Evolutionary conservation across 805 yeast species (phyloP), one percentile per base, ranked within the genome.

Genomic region (Zygosaccharomyces siamensis): DNA sequence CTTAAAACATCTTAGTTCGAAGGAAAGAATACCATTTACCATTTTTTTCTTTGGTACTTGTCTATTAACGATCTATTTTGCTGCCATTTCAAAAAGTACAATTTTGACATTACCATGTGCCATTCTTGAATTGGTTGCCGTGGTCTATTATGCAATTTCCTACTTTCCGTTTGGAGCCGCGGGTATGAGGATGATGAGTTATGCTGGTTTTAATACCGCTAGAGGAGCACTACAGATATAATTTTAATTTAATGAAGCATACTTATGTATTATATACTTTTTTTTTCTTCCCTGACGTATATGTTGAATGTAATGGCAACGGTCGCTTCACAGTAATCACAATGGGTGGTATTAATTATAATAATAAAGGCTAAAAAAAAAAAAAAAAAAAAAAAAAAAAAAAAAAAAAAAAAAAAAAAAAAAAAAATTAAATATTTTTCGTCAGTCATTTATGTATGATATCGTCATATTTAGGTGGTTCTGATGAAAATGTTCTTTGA

Each of bases 111-210:
- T 93, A 8, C 62, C 89, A 10, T 81, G 89, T 28, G 85, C 93
- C 38, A 67, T 85, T 2, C 67, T 86, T 8, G 97, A 93, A 66
- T 72, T 90, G 7, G 67, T 93, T 48, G 92, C 97, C 1, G 89
- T 93, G n/a, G 60, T 89, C 4, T 90, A 90, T 74, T 93, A 93
- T 66, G 83, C 93, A 0, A 75, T 92, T 37, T 86, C 96, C 60
- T 93, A 93, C 67, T 92, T 93, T 76, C 99, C 99, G 11, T 86
- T 90, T 71, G 99, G 99, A 10, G 86, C 92, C 1, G 84, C 86
- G 52, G 85, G 95, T 2, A 60, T 83, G 43, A 69, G 77, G 52
- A 72, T 81, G 65, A 75, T 84, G 1, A 72, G 80, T 12, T 68
- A 79, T 20, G 70, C 83, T 5, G 89, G 85, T 5, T 66, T 78